phyloP scores from a whole-genome alignment of 176 grass and related monocot species.

The Cymbopogon citratus region DNA sequence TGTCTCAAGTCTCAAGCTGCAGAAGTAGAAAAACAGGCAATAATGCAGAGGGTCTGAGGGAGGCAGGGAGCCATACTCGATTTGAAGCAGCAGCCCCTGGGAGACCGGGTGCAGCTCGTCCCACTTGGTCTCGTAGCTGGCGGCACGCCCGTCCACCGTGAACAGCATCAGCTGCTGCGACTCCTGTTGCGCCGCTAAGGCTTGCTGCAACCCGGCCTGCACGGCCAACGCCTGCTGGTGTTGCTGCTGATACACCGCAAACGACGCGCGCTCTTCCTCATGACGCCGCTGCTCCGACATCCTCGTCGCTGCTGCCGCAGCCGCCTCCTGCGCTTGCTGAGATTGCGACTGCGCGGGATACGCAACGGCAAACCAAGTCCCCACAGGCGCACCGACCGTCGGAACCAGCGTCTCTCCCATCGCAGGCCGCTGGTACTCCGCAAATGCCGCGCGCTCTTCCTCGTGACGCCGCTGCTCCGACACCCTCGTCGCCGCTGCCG shows the following conservation, averaged over 20 bases:
- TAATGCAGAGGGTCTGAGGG: constrained; percentile 12
- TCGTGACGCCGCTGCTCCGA: not conserved
- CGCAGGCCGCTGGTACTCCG: not conserved
- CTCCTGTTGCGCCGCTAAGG: not conserved
- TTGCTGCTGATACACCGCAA: not conserved
- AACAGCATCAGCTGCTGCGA: constrained; percentile 32
- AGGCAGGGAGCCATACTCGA: constrained; percentile 60
- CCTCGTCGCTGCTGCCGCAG: not conserved
- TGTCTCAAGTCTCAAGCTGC: not conserved
- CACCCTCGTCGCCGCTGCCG: not conserved
- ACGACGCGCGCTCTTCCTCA: not conserved
- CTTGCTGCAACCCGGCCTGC: constrained; percentile 15
- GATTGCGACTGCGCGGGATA: not conserved
- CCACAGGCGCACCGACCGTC: not conserved
- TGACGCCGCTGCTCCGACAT: not conserved
- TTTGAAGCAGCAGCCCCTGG: constrained; percentile 52
- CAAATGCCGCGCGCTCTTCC: not conserved
- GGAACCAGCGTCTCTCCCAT: not conserved
- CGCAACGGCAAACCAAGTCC: not conserved
- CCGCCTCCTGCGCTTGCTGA: constrained; percentile 2
- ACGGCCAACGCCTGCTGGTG: not conserved
- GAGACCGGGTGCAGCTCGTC: constrained; percentile 57
- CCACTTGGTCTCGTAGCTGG: constrained; percentile 57
- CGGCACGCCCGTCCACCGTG: constrained; percentile 34
- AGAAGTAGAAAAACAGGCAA: not conserved